Base-by-base conservation (phyloP, 495 filamentous ascomycete genomes). In the Hypoxylon lenormandii region DNA sequence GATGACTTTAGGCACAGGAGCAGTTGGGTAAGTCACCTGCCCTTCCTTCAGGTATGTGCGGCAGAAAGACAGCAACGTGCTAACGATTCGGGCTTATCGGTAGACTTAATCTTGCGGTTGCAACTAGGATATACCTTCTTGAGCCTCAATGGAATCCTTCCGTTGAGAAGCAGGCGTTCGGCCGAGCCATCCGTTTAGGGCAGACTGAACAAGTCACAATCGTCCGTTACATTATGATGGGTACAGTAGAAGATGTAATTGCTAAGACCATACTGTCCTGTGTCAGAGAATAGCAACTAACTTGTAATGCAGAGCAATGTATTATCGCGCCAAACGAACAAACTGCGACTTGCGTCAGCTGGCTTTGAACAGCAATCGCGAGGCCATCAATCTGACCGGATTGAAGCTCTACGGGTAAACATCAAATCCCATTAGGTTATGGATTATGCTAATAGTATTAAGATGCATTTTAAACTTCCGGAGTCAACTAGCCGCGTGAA, bases 101-200 rank as follows among this genome's bases (percentile, higher is more conserved):
- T 26, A 84, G 82, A 6, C 52, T 85, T 1, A 84, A 85, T 57
- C 78, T 85, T 28, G 79, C 80, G 4, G 64, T 74, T 0, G 83
- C 81, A 8, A 82, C 75, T 51, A 74, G 74, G 15, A 77, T 86
- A 12, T 77, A 78, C 60, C 75, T 85, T 23, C 61, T 85, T 12
- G 82, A 86, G 47, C 83, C 78, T 13, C 80, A 85, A 60, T 86
- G 82, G 83, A 85, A 85, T 50, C 84, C 84, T 3, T 77, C 75
- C 26, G 77, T 85, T 2, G 83, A 86, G 60, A 74, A 75, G 15
- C 83, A 86, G 60, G 84, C 84, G 5, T 76, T 84, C 28, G 77
- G 72, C 3, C 66, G 83, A 28, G 76, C 77, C 11, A 33, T 80
- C 26, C 71, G 83, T 11, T 76, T 86, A 10, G 80, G 81, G 1